Percentiles rank a stretch among this genome's conserved stretches.
Evolutionary conservation across 176 grass and related monocot genomes (phyloP).

Genomic region (Ensete ventricosum): DNA sequence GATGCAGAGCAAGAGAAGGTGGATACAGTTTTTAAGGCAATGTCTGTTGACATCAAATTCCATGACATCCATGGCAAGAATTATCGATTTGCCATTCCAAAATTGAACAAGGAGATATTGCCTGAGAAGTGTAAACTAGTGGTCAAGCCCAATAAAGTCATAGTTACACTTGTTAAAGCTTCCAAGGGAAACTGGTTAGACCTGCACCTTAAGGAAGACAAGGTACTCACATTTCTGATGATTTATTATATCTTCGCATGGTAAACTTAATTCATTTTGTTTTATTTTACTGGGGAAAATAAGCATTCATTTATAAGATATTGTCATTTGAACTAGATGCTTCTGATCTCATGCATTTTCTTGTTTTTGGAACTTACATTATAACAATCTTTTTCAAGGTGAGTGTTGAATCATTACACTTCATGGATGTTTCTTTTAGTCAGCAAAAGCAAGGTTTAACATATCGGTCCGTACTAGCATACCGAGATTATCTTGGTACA

Average conservation of each 20-base stretch:
- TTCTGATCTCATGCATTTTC: no score
- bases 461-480: no score
- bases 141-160: constrained; percentile 70
- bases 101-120: constrained; percentile 80
- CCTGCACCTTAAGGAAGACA: constrained; percentile 72
- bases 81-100: constrained; percentile 67
- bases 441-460: no score
- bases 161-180: constrained; percentile 59
- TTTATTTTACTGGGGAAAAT: background rate
- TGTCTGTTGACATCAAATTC: constrained; percentile 66
- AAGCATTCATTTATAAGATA: no score
- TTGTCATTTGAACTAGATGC: no score
- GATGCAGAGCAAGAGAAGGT: constrained; percentile 57
- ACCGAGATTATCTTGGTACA: no score
- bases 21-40: constrained; percentile 47
- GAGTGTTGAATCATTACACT: no score
- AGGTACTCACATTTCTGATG: constrained; percentile 28
- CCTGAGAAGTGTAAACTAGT: constrained; percentile 72
- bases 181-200: constrained; percentile 81
- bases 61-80: constrained; percentile 82
- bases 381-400: no score
- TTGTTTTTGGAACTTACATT: no score
- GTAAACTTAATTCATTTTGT: background rate
- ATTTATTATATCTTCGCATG: background rate
- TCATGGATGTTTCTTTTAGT: no score